Percentiles rank a stretch among this genome's conserved stretches.
These are phyloP conservation scores for Primulina huaijiensis DNA, from an alignment of 257 asterid genomes.

Conservation along the genomic window DNA sequence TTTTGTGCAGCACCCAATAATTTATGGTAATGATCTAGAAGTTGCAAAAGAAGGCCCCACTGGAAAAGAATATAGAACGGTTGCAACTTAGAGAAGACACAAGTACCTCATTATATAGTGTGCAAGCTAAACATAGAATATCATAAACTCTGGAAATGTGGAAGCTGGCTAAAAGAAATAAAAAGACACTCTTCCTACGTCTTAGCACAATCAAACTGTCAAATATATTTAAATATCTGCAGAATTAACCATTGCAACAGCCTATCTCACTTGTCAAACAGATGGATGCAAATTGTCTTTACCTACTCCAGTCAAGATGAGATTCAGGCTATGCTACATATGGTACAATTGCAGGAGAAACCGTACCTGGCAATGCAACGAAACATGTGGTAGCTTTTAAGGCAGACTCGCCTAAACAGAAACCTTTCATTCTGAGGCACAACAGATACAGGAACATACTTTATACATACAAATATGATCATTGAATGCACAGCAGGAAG, in stretches of 20 bases:
- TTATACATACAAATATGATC: slow-evolving; percentile 88
- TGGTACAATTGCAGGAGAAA: slow-evolving; percentile 11
- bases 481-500: slow-evolving; percentile 98
- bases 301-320: slow-evolving; percentile 15
- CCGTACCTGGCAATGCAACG: slow-evolving; percentile 96
- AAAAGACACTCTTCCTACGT: not conserved
- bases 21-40: not conserved
- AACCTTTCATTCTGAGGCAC: slow-evolving; percentile 90
- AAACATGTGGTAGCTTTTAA: slow-evolving; percentile 81
- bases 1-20: not conserved
- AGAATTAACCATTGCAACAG: slow-evolving; percentile 14
- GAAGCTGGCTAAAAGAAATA: not conserved
- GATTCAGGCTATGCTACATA: not conserved
- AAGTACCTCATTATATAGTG: not conserved
- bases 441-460: slow-evolving; percentile 85
- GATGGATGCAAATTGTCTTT: not conserved
- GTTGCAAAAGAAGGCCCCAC: not conserved
- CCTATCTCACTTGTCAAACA: not conserved
- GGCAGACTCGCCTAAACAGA: slow-evolving; percentile 84
- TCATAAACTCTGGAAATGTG: not conserved
- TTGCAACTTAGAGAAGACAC: not conserved
- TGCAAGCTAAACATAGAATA: not conserved
- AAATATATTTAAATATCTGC: not conserved
- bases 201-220: not conserved
- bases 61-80: not conserved